Evolutionary conservation across 257 asterid species (phyloP).

Genomic region (Nicotiana knightiana): DNA sequence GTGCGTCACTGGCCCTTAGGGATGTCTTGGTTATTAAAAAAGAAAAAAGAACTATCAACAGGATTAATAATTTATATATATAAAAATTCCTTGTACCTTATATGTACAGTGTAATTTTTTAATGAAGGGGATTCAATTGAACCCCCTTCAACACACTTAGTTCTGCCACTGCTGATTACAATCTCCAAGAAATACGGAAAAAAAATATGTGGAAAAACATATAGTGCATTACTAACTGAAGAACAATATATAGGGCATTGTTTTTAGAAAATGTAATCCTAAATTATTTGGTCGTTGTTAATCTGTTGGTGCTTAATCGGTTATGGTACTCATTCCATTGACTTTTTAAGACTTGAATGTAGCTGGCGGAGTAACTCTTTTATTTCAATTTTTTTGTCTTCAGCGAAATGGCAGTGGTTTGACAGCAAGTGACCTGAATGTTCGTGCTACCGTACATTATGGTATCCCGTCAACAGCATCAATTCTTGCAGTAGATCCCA

Average conservation of each 20-base stretch:
- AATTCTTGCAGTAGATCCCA: constrained; percentile 77
- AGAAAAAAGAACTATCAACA: no score
- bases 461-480: constrained; percentile 84
- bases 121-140: no score
- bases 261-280: neutral
- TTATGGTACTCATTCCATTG: neutral
- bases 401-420: constrained; percentile 44
- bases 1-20: no score
- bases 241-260: neutral
- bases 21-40: no score
- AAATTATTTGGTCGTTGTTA: neutral
- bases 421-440: constrained; percentile 52
- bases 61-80: no score
- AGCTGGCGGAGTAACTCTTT: neutral
- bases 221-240: neutral
- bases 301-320: neutral
- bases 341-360: constrained; percentile 4
- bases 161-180: neutral
- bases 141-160: no score
- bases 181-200: neutral
- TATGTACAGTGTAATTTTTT: no score
- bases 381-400: constrained; percentile 7
- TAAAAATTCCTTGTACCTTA: no score
- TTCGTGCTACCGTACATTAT: constrained; percentile 63
- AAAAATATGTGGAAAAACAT: neutral